Evolutionary conservation across 441 rosid genomes (phyloP).

Genomic region (Caryocar brasiliense): DNA sequence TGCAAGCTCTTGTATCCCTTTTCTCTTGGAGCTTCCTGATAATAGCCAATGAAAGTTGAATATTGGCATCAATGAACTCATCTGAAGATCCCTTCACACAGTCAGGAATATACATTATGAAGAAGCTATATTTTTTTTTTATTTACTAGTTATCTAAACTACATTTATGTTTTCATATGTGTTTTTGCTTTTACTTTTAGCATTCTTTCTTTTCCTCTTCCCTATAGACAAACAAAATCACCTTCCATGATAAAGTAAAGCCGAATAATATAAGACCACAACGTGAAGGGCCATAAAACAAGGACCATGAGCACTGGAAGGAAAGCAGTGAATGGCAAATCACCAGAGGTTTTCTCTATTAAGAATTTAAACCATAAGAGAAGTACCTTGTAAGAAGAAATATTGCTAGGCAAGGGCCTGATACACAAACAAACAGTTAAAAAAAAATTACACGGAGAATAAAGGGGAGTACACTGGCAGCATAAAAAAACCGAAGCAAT

Average conservation of each 20-base stretch:
- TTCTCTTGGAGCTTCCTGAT: conserved; percentile 67
- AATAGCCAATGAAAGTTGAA: conserved; percentile 72
- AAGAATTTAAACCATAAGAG: conserved; percentile 7
- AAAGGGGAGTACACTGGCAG: too few species aligned
- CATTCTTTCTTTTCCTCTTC: too few species aligned
- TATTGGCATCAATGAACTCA: conserved; percentile 87
- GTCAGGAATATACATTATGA: conserved; percentile 30
- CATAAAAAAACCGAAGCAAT: too few species aligned
- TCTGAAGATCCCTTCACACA: conserved; percentile 88
- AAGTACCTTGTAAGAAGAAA: conserved; percentile 86
- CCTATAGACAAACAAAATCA: neutral
- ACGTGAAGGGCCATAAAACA: neutral
- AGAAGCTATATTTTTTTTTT: neutral
- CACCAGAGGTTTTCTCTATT: too few species aligned
- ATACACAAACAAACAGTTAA: conserved; percentile 13
- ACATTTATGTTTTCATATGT: too few species aligned
- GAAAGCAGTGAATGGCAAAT: too few species aligned
- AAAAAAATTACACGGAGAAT: too few species aligned
- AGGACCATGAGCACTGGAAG: neutral
- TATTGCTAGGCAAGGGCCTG: conserved; percentile 81
- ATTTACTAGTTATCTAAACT: too few species aligned
- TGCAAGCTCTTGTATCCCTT: conserved; percentile 65
- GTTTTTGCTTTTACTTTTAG: conserved; percentile 1
- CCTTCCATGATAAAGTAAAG: neutral
- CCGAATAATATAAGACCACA: too few species aligned